Evolutionary conservation across 139 green algal species (phyloP).

Genomic region (Micromonas commoda): DNA sequence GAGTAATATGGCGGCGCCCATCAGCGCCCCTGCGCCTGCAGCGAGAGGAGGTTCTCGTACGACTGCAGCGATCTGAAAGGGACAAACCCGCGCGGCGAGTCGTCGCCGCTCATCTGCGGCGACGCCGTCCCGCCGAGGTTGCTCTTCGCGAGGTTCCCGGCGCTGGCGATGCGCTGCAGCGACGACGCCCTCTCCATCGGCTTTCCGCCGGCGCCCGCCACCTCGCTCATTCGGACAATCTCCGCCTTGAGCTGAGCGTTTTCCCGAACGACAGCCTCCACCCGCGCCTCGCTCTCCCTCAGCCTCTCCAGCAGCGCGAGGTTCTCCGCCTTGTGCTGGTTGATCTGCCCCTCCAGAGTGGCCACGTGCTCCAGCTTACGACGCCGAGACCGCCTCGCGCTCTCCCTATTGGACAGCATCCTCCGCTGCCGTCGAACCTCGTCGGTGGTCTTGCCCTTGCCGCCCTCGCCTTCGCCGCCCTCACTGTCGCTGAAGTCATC

Average conservation of each 20-base stretch:
- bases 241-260: conserved; percentile 13
- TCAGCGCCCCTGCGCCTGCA: background rate
- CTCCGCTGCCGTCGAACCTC: conserved; percentile 19
- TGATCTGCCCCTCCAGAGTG: conserved; percentile 15
- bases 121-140: background rate
- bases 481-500: background rate
- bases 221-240: background rate
- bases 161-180: conserved; percentile 13
- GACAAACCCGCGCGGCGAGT: background rate
- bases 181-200: background rate
- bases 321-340: background rate
- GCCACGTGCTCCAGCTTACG: conserved; percentile 22
- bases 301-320: background rate
- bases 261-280: background rate
- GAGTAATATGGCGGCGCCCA: background rate
- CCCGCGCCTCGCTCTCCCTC: background rate
- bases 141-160: background rate
- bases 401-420: conserved; percentile 18
- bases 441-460: background rate
- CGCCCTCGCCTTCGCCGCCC: background rate
- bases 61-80: background rate
- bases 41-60: conserved; percentile 16
- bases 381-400: background rate
- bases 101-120: background rate
- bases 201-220: background rate